These are phyloP conservation scores for Camellia oleifera DNA, from an alignment of 179 eudicot genomes.

Conservation along the genomic window DNA sequence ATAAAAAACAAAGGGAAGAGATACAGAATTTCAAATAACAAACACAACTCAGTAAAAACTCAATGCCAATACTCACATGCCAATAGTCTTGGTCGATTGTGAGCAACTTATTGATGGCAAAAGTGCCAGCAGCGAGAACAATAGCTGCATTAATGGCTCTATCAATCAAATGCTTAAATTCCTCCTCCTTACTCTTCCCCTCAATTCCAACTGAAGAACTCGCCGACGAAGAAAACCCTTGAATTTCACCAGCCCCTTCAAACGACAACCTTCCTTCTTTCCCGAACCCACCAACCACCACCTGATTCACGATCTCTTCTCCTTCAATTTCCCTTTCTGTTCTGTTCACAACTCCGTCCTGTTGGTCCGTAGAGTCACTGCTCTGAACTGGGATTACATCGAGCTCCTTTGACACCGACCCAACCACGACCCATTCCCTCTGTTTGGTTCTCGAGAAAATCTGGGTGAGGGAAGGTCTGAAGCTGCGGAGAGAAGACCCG, in stretches of 20 bases:
- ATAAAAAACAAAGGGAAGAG: background rate
- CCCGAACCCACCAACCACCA: conserved; percentile 49
- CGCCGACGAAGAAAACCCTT: conserved; percentile 31
- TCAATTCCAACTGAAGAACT: conserved; percentile 25
- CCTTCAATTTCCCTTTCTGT: conserved; percentile 32
- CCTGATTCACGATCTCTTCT: conserved; percentile 27
- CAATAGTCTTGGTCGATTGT: conserved; percentile 92
- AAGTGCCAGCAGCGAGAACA: conserved; percentile 82
- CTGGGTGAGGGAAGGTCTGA: conserved; percentile 2
- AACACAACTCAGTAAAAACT: background rate
- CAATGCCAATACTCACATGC: conserved; percentile 63
- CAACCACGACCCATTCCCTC: conserved; percentile 15
- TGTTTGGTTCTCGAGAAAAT: conserved; percentile 19
- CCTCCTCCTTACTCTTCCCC: conserved; percentile 36
- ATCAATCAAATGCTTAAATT: conserved; percentile 50
- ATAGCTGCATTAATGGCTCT: conserved; percentile 81
- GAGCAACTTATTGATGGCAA: conserved; percentile 82
- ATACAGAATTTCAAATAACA: background rate
- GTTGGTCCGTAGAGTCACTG: conserved; percentile 41
- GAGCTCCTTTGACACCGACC: conserved; percentile 32
- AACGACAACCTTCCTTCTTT: conserved; percentile 55
- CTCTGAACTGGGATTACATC: conserved; percentile 49
- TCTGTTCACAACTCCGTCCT: conserved; percentile 30
- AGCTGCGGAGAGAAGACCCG: background rate
- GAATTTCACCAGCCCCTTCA: conserved; percentile 38